Evolutionary conservation across 139 green algal genomes (phyloP), one percentile per base, ranked within the genome.

Genomic region (Coelastrella sp.): DNA sequence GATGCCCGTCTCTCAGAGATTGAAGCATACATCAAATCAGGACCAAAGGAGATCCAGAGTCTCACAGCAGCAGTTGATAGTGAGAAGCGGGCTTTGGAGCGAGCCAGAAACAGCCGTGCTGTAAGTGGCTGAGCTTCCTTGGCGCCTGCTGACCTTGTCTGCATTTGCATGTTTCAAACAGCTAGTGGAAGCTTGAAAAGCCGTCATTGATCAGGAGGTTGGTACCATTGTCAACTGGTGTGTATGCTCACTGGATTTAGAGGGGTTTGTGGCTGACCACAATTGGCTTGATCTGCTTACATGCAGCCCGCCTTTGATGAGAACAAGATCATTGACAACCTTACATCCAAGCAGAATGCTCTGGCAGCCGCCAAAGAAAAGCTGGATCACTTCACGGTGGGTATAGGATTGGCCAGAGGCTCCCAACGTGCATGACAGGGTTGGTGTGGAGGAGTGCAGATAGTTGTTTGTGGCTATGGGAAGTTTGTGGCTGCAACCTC

Each of bases 311-410:
- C 21, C 53, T 32, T 32, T 0, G 53, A 64, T 27, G 67, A 76
- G 50, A 81, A 81, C 48, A 32, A 35, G 5, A 35, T 48, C 30
- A 66, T 68, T 34, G 73, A 81, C 73, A 81, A 81, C 48, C n/a
- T 81, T 30, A 81, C 73, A 5, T 27, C 73, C 7, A 48, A 37
- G 50, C 30, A 48, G 32, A 81, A 81, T 40, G 35, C 60, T 30
- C 73, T 81, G 73, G 73, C 73, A 45, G 72, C 72, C 27, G 72
- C 30, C 45, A 45, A 38, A 27, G 72, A 27, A 7, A 80, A 80
- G 48, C 34, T 32, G 21, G 25, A 34, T 4, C 48, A 80, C 72
- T 79, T 43, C 43, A 63, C 53, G 27, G 71, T 79, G 71, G 40
- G 67, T 73, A n/a, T n/a, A n/a, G n/a, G n/a, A n/a, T n/a, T n/a